These are phyloP conservation scores for Pontederia crassipes DNA, from an alignment of 176 grass and related monocot genomes.

Conservation along the genomic window DNA sequence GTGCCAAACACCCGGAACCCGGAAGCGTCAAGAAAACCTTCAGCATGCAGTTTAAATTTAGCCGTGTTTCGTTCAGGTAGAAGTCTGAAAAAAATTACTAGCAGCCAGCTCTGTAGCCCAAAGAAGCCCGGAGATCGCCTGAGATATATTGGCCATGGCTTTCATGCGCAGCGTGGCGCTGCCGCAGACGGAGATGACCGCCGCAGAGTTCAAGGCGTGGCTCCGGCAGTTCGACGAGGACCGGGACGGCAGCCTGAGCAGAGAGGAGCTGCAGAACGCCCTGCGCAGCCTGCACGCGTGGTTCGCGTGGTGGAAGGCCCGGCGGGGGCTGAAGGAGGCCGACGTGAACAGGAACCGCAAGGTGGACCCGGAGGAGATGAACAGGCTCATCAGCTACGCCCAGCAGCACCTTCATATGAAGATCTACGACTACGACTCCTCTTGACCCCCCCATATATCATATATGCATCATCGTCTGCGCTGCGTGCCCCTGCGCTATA, in stretches of 20 bases:
- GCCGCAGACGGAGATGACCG: neutral
- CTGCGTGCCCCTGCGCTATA: neutral
- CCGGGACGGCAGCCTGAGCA: neutral
- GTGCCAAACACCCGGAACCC: too few relatives aligned
- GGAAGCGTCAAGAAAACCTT: too few relatives aligned
- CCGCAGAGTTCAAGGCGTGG: neutral
- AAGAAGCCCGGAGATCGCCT: too few relatives aligned
- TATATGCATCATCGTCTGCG: neutral
- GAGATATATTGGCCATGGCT: neutral
- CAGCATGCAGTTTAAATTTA: too few relatives aligned
- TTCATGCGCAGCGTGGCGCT: neutral
- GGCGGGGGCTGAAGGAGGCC: neutral
- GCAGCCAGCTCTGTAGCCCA: too few relatives aligned
- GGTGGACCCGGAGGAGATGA: neutral
- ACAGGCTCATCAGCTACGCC: neutral
- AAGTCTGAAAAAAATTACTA: too few relatives aligned
- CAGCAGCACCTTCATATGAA: slow-evolving; percentile 4
- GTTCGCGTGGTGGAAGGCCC: neutral
- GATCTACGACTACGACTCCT: neutral
- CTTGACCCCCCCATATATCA: neutral
- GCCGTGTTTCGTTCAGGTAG: too few relatives aligned
- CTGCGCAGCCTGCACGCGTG: neutral
- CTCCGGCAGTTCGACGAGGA: neutral
- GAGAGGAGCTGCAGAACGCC: too few relatives aligned
- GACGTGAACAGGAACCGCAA: neutral